phyloP scores from a whole-genome alignment of 441 rosid species.

The Populus hybrid region DNA sequence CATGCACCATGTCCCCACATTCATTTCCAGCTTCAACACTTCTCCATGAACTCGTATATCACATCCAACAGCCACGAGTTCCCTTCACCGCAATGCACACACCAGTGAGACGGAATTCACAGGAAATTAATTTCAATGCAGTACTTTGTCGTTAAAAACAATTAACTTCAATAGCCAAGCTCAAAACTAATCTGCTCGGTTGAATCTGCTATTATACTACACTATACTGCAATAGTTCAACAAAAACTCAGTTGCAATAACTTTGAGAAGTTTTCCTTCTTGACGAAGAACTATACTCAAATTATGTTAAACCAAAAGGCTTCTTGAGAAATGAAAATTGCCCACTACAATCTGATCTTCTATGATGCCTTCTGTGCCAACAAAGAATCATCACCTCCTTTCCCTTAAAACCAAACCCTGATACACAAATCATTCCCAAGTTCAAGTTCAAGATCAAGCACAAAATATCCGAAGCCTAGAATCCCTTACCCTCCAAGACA shows the following conservation, averaged over 20 bases:
- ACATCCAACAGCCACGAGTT: neutral
- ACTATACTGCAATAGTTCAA: conserved; percentile 14
- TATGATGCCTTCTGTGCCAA: conserved; percentile 21
- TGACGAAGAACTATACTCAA: conserved; percentile 11
- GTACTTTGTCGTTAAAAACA: neutral
- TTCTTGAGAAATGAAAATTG: conserved; percentile 30
- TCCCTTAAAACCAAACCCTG: conserved; percentile 19
- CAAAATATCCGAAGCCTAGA: conserved; percentile 10
- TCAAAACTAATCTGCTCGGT: conserved; percentile 9
- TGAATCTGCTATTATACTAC: conserved; percentile 15
- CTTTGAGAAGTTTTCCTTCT: neutral
- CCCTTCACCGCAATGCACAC: neutral
- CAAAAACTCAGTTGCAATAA: conserved; percentile 9
- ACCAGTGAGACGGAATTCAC: neutral
- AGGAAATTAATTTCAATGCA: neutral
- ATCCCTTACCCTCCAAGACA: conserved; percentile 13
- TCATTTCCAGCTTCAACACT: conserved; percentile 50
- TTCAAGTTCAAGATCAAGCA: conserved; percentile 20
- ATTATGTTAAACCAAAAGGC: conserved; percentile 36
- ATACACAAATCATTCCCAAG: conserved; percentile 31
- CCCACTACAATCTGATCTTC: conserved; percentile 30
- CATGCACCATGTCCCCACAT: conserved; percentile 59
- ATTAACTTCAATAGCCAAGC: neutral
- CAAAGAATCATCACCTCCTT: conserved; percentile 32
- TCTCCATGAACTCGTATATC: conserved; percentile 25